phyloP scores from a whole-genome alignment of 306 rosid genomes.

The apple (Malus domestica) region ASM211411v1 NC_041804.1:26108501-26109000 shows the following conservation, averaged over 20 bases:
- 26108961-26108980: not conserved
- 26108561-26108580: slow-evolving; percentile 95
- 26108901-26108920: not conserved
- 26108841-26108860: slow-evolving; percentile 15
- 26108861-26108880: not conserved
- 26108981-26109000: not conserved
- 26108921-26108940: not conserved
- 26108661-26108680: slow-evolving; percentile 81
- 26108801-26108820: slow-evolving; percentile 12
- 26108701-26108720: slow-evolving; percentile 88
- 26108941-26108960: not conserved
- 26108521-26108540: slow-evolving; percentile 98
- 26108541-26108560: slow-evolving; percentile 99
- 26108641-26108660: slow-evolving; percentile 72
- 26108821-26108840: slow-evolving; percentile 65
- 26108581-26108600: slow-evolving; percentile 68
- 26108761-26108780: slow-evolving; percentile 64
- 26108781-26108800: slow-evolving; percentile 1
- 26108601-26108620: slow-evolving; percentile 61
- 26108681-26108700: slow-evolving; percentile 95
- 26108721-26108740: slow-evolving; percentile 70
- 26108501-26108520: slow-evolving; percentile 95
- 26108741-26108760: slow-evolving; percentile 82
- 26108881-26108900: not conserved
- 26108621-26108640: slow-evolving; percentile 54